Percentiles rank a stretch among this genome's conserved stretches.
phyloP scores from a whole-genome alignment of 1,284 basidiomycete genomes.

The Moesziomyces antarcticus region DNA sequence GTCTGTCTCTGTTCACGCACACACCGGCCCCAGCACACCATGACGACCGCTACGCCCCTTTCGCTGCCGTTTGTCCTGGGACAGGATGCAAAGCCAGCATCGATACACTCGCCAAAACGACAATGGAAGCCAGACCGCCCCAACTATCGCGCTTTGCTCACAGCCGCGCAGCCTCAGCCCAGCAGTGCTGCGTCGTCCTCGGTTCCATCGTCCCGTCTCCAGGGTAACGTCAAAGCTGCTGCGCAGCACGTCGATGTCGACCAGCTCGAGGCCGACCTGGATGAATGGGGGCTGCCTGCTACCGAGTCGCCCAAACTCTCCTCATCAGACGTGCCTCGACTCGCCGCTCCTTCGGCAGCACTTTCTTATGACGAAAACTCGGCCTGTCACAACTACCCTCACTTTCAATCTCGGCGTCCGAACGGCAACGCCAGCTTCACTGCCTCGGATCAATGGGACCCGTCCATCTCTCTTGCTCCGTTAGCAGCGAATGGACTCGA shows the following conservation, averaged over 20 bases:
- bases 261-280: constrained; percentile 25
- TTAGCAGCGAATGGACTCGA: constrained; percentile 20
- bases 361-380: constrained; percentile 49
- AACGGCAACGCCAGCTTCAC: background rate
- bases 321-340: background rate
- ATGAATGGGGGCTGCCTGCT: constrained; percentile 38
- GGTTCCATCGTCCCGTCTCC: constrained; percentile 1
- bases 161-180: constrained; percentile 1
- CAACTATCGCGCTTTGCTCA: constrained; percentile 33
- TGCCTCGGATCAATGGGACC: constrained; percentile 39
- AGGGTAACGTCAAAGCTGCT: background rate
- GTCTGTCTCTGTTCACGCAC: too few relatives aligned
- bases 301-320: background rate
- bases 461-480: constrained; percentile 40
- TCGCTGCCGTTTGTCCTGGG: constrained; percentile 30
- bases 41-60: constrained; percentile 32
- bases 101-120: constrained; percentile 8
- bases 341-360: constrained; percentile 22
- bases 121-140: constrained; percentile 32
- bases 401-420: background rate
- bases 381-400: constrained; percentile 14
- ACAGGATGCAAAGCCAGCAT: constrained; percentile 3
- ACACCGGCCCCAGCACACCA: background rate
- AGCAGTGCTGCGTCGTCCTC: background rate
- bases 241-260: constrained; percentile 4